Evolutionary conservation across 768 basidiomycete species (phyloP).

Genomic region (Lactifluus pinguis): DNA sequence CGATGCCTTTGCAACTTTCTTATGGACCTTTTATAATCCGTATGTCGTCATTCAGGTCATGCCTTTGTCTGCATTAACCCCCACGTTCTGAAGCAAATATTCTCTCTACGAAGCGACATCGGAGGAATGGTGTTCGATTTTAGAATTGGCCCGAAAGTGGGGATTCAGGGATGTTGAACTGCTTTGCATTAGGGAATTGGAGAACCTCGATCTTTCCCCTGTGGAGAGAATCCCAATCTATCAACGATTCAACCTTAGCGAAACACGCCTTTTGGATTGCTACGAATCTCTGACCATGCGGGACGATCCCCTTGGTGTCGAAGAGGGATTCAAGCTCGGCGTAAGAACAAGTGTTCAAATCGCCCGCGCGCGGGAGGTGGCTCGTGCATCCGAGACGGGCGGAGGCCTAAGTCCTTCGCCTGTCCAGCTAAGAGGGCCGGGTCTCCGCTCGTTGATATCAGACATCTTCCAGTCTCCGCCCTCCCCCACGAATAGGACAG

Average conservation of each 20-base stretch:
- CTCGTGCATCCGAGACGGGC: conserved; percentile 7
- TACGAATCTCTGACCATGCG: conserved; percentile 31
- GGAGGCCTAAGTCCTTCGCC: conserved; percentile 1
- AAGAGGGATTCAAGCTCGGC: conserved; percentile 38
- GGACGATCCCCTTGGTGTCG: conserved; percentile 28
- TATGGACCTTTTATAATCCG: conserved; percentile 31
- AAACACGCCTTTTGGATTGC: conserved; percentile 29
- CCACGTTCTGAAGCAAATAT: conserved; percentile 24
- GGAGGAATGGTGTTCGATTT: conserved; percentile 35
- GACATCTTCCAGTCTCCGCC: conserved; percentile 3
- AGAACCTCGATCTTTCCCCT: conserved; percentile 29
- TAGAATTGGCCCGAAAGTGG: conserved; percentile 34
- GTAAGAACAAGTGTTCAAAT: conserved; percentile 31
- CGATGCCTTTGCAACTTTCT: conserved; percentile 25
- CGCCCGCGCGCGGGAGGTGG: conserved; percentile 31
- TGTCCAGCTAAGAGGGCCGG: background rate
- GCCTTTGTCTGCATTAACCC: background rate
- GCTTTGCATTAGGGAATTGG: conserved; percentile 33
- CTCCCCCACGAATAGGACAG: background rate
- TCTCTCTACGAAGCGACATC: conserved; percentile 32
- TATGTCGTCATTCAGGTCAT: conserved; percentile 14
- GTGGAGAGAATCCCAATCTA: conserved; percentile 34
- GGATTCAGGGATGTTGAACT: conserved; percentile 33
- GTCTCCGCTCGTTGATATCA: background rate
- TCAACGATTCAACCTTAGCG: conserved; percentile 29